Evolutionary conservation across 371 early-diverging fungal genomes (phyloP).

Genomic region (Apophysomyces ossiformis): DNA sequence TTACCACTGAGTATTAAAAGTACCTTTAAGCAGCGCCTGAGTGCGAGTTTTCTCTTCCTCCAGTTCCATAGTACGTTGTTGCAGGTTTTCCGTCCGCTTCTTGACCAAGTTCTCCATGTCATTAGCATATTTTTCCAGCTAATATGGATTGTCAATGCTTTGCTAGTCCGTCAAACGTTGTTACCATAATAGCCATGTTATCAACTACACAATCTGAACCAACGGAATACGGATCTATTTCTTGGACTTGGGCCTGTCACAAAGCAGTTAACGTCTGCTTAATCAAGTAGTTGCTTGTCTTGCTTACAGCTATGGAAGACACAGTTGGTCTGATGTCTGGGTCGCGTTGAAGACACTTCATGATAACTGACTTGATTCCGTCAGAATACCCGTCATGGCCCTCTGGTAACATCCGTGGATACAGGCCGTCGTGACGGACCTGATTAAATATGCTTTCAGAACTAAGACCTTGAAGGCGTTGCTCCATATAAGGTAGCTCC

Average conservation of each 20-base stretch:
- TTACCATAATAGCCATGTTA: conserved; percentile 56
- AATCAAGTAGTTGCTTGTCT: too few species aligned
- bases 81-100: conserved; percentile 52
- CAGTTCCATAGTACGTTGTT: conserved; percentile 52
- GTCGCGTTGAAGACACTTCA: conserved; percentile 38
- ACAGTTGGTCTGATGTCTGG: conserved; percentile 39
- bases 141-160: not conserved
- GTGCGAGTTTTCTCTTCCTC: conserved; percentile 56
- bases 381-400: conserved; percentile 45
- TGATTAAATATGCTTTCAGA: conserved; percentile 26
- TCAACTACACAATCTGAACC: conserved; percentile 49
- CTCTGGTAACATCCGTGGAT: conserved; percentile 29
- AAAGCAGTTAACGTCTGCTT: not conserved
- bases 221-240: conserved; percentile 48
- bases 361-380: conserved; percentile 43
- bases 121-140: conserved; percentile 57
- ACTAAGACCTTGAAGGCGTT: conserved; percentile 13
- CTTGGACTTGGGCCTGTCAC: conserved; percentile 35
- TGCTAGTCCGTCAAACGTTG: not conserved
- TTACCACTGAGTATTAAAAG: too few species aligned
- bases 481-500: conserved; percentile 40
- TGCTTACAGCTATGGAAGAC: conserved; percentile 31
- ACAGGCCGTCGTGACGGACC: conserved; percentile 27
- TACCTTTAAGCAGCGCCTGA: conserved; percentile 38
- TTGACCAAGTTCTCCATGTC: conserved; percentile 58